These are phyloP conservation scores for Epichloe festucae DNA, from an alignment of 2,329 filamentous ascomycete species.

Conservation along the genomic window DNA sequence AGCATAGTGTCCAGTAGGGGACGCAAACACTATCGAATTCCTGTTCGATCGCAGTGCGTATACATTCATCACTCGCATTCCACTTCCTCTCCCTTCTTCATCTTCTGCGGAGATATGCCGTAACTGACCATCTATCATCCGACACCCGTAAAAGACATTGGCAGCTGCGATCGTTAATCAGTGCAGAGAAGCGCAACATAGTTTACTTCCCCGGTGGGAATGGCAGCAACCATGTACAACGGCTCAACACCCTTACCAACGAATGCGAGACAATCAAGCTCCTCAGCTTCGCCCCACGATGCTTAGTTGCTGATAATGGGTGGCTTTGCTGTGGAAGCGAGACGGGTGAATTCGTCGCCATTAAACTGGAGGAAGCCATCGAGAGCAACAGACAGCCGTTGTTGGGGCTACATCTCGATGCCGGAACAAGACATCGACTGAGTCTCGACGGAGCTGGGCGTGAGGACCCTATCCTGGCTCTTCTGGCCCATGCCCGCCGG, in stretches of 20 bases:
- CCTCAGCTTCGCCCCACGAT: slow-evolving; percentile 64
- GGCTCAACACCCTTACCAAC: slow-evolving; percentile 53
- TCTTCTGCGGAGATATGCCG: neutral
- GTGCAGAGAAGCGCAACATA: slow-evolving; percentile 59
- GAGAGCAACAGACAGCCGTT: slow-evolving; percentile 15
- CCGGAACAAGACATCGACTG: slow-evolving; percentile 12
- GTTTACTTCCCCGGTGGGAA: slow-evolving; percentile 75
- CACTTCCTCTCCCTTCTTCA: neutral
- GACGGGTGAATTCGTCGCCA: slow-evolving; percentile 73
- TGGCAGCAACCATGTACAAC: slow-evolving; percentile 51
- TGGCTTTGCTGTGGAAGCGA: slow-evolving; percentile 89
- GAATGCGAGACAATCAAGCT: slow-evolving; percentile 62
- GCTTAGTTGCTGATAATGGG: slow-evolving; percentile 71
- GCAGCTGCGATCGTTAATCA: slow-evolving; percentile 84
- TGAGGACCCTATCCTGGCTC: slow-evolving; percentile 21
- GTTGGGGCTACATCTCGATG: slow-evolving; percentile 11
- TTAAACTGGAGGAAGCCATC: slow-evolving; percentile 42
- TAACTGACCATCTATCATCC: neutral
- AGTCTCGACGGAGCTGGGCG: slow-evolving; percentile 21
- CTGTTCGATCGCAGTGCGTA: slow-evolving; percentile 48
- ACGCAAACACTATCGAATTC: slow-evolving; percentile 55
- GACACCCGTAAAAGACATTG: slow-evolving; percentile 47
- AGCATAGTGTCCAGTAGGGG: slow-evolving; percentile 45
- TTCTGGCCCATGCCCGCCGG: slow-evolving; percentile 25
- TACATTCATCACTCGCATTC: slow-evolving; percentile 17